phyloP scores from a whole-genome alignment of 2,329 filamentous ascomycete species.

The Aspergillus eucalypticola region DNA sequence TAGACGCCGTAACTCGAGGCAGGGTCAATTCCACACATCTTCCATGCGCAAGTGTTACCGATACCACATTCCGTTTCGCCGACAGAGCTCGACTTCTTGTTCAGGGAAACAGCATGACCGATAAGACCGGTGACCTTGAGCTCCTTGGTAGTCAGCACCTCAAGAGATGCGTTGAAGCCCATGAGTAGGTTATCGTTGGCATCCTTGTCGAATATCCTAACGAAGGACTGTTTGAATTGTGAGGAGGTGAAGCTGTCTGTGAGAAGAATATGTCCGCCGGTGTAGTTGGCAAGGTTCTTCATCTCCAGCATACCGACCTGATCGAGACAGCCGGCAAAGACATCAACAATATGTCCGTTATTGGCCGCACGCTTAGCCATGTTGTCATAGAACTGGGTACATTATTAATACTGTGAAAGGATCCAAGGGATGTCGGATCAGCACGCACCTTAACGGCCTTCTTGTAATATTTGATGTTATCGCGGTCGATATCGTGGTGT shows the following conservation, averaged over 20 bases:
- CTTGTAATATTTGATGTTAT: conserved; percentile 99
- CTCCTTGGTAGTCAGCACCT: conserved; percentile 96
- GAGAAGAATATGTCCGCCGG: conserved; percentile 95
- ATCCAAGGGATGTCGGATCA: not conserved
- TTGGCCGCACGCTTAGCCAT: conserved; percentile 92
- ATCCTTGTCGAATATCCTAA: conserved; percentile 96
- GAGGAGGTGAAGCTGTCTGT: conserved; percentile 98
- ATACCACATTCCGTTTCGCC: conserved; percentile 98
- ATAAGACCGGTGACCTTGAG: conserved; percentile 97
- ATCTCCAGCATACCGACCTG: conserved; percentile 97
- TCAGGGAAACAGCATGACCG: conserved; percentile 91
- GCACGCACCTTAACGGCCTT: conserved; percentile 83
- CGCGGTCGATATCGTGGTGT: conserved; percentile 96
- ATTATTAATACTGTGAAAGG: conserved; percentile 25
- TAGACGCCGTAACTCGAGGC: conserved; percentile 92
- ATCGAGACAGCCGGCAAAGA: conserved; percentile 95
- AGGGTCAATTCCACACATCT: conserved; percentile 98
- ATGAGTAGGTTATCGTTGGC: conserved; percentile 91
- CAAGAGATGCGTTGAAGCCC: conserved; percentile 96
- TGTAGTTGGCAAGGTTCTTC: conserved; percentile 95
- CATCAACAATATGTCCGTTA: conserved; percentile 96
- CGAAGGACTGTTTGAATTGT: conserved; percentile 99
- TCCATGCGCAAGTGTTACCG: conserved; percentile 98
- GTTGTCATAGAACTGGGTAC: conserved; percentile 81
- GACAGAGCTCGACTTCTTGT: conserved; percentile 96